A percentile compares a stretch with the other conserved stretches of the same genome.
These are phyloP conservation scores for Encephalitozoon cuniculi DNA, from an alignment of 371 early-diverging fungal genomes.

Conservation along the genomic window DNA sequence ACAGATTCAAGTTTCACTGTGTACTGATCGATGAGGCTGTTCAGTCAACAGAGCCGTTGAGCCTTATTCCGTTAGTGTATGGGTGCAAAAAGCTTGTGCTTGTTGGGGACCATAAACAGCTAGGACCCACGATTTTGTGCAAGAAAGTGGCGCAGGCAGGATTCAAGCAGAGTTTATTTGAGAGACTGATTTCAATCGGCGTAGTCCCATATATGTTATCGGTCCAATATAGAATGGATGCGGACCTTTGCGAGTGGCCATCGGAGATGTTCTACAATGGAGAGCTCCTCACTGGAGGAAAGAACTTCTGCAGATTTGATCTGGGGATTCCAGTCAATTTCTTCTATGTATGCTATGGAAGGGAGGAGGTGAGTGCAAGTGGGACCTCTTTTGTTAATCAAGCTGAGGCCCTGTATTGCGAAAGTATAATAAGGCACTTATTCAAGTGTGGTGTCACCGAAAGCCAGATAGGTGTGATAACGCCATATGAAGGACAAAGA, in stretches of 20 bases:
- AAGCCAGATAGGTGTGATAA: slow-evolving; percentile 89
- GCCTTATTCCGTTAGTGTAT: slow-evolving; percentile 83
- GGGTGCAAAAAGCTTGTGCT: slow-evolving; percentile 85
- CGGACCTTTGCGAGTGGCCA: slow-evolving; percentile 86
- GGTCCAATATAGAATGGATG: slow-evolving; percentile 97
- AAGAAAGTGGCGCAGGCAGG: slow-evolving; percentile 86
- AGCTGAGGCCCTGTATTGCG: slow-evolving; percentile 72
- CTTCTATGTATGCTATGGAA: slow-evolving; percentile 78
- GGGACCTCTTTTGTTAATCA: slow-evolving; percentile 90
- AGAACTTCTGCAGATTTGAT: slow-evolving; percentile 71
- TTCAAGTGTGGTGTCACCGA: slow-evolving; percentile 75
- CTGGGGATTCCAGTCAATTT: slow-evolving; percentile 94
- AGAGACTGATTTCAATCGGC: slow-evolving; percentile 78
- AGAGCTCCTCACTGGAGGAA: slow-evolving; percentile 64
- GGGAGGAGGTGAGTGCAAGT: slow-evolving; percentile 82
- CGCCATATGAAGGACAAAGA: slow-evolving; percentile 97
- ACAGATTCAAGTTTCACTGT: slow-evolving; percentile 73
- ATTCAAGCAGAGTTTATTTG: slow-evolving; percentile 84
- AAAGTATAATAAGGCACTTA: slow-evolving; percentile 82
- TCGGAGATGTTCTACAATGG: slow-evolving; percentile 97
- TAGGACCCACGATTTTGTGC: slow-evolving; percentile 90
- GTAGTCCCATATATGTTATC: slow-evolving; percentile 81
- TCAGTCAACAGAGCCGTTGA: slow-evolving; percentile 89
- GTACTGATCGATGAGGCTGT: slow-evolving; percentile 94
- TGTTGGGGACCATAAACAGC: slow-evolving; percentile 95